A percentile compares a stretch with the other conserved stretches of the same genome.
These are phyloP conservation scores for Rhodofomes roseus DNA, from an alignment of 1,284 basidiomycete species.

Conservation along the genomic window DNA sequence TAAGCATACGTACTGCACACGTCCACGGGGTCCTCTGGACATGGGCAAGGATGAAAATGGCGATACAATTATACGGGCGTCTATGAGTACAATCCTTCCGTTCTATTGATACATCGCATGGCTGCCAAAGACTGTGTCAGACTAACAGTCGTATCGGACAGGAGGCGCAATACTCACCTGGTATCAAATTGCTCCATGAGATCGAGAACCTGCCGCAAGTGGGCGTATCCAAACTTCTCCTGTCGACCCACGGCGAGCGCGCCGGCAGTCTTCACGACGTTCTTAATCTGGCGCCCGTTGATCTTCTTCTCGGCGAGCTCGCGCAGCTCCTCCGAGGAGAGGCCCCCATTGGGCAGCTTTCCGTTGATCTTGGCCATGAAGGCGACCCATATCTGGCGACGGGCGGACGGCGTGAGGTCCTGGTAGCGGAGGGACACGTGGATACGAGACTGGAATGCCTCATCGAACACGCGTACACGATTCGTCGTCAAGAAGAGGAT, in stretches of 20 bases:
- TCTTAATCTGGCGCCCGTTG: constrained; percentile 66
- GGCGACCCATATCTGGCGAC: constrained; percentile 54
- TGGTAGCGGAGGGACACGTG: constrained; percentile 61
- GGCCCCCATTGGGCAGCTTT: constrained; percentile 22
- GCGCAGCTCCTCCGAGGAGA: constrained; percentile 42
- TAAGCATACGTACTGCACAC: background rate
- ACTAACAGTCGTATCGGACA: background rate
- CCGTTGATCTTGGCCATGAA: constrained; percentile 50
- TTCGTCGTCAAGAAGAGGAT: constrained; percentile 69
- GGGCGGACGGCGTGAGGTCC: constrained; percentile 47
- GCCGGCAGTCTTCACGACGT: constrained; percentile 57
- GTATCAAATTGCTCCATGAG: constrained; percentile 57
- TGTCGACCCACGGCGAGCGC: constrained; percentile 48
- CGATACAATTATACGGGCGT: background rate
- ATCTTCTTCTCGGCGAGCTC: constrained; percentile 47
- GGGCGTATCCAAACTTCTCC: constrained; percentile 40
- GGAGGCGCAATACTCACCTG: constrained; percentile 28
- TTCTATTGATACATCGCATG: constrained; percentile 25
- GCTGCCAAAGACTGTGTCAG: constrained; percentile 2
- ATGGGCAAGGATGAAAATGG: background rate
- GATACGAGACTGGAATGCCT: constrained; percentile 65
- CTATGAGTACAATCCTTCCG: background rate
- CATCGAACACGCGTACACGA: constrained; percentile 61
- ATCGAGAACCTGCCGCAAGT: constrained; percentile 55
- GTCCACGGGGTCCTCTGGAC: background rate